phyloP scores from a whole-genome alignment of 1,284 basidiomycete species.

The Waitea zeae region DNA sequence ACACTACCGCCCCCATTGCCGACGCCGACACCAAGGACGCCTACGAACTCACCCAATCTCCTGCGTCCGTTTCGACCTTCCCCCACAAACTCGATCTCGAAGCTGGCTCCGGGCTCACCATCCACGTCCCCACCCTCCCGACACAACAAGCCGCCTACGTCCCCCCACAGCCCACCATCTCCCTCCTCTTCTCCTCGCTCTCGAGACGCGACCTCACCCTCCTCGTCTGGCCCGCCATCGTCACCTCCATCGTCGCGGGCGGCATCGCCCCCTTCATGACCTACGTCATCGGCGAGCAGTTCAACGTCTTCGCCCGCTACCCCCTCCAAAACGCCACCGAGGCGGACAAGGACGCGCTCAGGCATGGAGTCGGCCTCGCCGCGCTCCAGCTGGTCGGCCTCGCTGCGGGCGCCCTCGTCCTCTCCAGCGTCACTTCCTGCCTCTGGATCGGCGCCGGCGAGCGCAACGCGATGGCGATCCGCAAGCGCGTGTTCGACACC shows the following conservation, averaged over 20 bases:
- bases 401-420: conserved; percentile 47
- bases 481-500: conserved; percentile 52
- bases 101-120: conserved; percentile 2
- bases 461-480: conserved; percentile 51
- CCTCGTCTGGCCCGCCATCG: conserved; percentile 57
- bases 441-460: conserved; percentile 88
- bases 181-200: conserved; percentile 51
- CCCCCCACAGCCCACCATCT: conserved; percentile 28
- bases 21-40: conserved; percentile 10
- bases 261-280: conserved; percentile 91
- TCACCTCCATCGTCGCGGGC: conserved; percentile 54
- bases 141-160: too few relatives aligned
- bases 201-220: conserved; percentile 32
- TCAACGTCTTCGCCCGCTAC: conserved; percentile 58
- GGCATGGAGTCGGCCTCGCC: conserved; percentile 39
- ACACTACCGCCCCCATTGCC: conserved; percentile 12
- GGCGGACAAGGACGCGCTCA: conserved; percentile 32
- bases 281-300: conserved; percentile 71
- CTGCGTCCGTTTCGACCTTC: too few relatives aligned
- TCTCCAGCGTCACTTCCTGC: conserved; percentile 61
- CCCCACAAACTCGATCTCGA: conserved; percentile 9
- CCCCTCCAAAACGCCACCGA: conserved; percentile 28
- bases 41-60: conserved; percentile 10
- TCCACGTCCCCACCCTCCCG: conserved; percentile 5
- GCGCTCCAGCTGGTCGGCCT: conserved; percentile 60